A percentile compares a stretch with the other conserved stretches of the same genome.
These are phyloP conservation scores for Stagonosporopsis vannaccii DNA, from an alignment of 2,329 filamentous ascomycete genomes.

Conservation along the genomic window DNA sequence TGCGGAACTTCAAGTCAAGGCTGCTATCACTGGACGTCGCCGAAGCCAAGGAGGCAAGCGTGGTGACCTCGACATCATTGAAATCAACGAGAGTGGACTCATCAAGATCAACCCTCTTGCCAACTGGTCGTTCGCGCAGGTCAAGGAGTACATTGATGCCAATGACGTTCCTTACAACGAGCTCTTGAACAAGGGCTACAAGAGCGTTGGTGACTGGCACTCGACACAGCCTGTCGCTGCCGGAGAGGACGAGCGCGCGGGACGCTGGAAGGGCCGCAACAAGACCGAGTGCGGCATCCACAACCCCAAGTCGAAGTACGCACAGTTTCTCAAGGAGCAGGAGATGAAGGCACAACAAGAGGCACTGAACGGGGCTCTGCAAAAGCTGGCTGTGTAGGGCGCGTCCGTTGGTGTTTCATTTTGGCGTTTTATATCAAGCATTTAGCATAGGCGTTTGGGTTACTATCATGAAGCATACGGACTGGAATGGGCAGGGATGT, in stretches of 20 bases:
- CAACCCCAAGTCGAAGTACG: conserved; percentile 95
- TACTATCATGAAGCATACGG: conserved; percentile 20
- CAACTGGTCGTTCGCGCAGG: conserved; percentile 91
- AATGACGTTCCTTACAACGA: conserved; percentile 93
- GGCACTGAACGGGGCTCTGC: conserved; percentile 39
- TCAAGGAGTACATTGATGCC: conserved; percentile 84
- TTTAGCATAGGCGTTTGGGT: conserved; percentile 53
- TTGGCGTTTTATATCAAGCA: conserved; percentile 38
- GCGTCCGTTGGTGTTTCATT: conserved; percentile 26
- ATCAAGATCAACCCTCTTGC: conserved; percentile 98
- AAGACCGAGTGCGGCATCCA: conserved; percentile 99
- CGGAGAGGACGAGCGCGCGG: conserved; percentile 93
- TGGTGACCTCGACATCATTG: conserved; percentile 87
- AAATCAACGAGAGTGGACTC: conserved; percentile 88
- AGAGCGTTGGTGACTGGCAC: conserved; percentile 98
- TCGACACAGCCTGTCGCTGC: conserved; percentile 88
- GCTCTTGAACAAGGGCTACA: conserved; percentile 92
- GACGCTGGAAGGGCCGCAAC: conserved; percentile 92
- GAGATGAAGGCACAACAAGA: conserved; percentile 65
- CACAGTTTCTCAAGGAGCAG: conserved; percentile 79
- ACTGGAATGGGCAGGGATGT: conserved; percentile 10
- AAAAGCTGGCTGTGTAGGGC: conserved; percentile 36
- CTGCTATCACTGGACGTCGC: conserved; percentile 89
- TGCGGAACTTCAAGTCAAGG: conserved; percentile 82
- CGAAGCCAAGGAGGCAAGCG: conserved; percentile 93